phyloP scores from a whole-genome alignment of 2,329 filamentous ascomycete genomes.

The Exserohilum turcica region DNA sequence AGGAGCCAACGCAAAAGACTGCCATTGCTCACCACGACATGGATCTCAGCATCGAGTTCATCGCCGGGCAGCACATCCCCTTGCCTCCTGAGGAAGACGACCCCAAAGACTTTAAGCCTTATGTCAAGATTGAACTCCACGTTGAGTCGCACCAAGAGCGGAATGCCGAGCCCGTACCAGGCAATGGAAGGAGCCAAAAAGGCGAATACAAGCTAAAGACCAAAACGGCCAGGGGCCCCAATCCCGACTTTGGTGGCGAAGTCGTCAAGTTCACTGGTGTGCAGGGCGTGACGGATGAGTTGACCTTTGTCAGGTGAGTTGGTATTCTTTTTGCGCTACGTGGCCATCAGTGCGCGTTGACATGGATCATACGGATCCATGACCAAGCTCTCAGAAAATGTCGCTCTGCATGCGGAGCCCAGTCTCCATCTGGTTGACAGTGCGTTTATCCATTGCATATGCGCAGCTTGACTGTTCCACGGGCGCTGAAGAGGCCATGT shows the following conservation, averaged over 20 bases:
- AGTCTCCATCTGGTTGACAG: background rate
- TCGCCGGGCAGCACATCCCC: constrained; percentile 78
- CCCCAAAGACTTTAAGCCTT: constrained; percentile 68
- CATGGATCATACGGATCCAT: background rate
- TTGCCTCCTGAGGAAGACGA: constrained; percentile 62
- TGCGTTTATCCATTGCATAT: constrained; percentile 3
- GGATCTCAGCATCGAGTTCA: constrained; percentile 71
- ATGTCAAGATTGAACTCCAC: constrained; percentile 80
- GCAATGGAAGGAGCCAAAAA: constrained; percentile 59
- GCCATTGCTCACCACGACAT: constrained; percentile 60
- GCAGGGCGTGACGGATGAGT: constrained; percentile 51
- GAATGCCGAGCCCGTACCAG: constrained; percentile 49
- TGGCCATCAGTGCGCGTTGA: constrained; percentile 7
- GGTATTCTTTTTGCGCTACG: constrained; percentile 7
- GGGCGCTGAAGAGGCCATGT: background rate
- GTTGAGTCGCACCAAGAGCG: constrained; percentile 68
- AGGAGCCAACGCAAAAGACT: constrained; percentile 49
- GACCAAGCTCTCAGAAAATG: background rate
- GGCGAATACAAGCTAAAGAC: constrained; percentile 56
- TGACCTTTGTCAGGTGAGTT: constrained; percentile 57
- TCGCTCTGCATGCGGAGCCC: background rate
- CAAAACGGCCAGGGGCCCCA: constrained; percentile 49
- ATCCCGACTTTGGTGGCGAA: constrained; percentile 54
- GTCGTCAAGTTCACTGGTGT: constrained; percentile 53
- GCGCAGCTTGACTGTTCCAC: background rate